Conservation (phyloP, 768 basidiomycete species). For the Kwoniella dejecticola region DNA sequence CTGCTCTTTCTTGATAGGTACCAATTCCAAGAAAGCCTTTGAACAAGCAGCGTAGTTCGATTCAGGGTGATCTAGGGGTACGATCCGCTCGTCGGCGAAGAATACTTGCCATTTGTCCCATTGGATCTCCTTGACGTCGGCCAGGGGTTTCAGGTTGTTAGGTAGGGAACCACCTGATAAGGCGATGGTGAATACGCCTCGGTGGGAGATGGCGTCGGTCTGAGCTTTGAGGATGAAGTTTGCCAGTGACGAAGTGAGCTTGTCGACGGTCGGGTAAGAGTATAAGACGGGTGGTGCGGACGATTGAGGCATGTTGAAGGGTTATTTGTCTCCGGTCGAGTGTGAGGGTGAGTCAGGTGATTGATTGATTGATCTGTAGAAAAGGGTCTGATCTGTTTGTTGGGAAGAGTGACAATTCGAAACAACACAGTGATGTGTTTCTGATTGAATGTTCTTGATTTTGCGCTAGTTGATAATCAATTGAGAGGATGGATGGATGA, state of each 20-base stretch:
- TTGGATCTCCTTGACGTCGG: constrained; percentile 65
- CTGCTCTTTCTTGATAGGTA: constrained; percentile 72
- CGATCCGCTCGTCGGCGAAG: constrained; percentile 94
- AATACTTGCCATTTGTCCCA: constrained; percentile 99
- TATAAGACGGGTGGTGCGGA: constrained; percentile 69
- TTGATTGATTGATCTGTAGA: not conserved
- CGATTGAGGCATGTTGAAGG: constrained; percentile 41
- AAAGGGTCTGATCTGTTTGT: no score
- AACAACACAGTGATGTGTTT: no score
- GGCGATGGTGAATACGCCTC: constrained; percentile 87
- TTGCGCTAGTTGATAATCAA: no score
- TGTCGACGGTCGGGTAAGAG: constrained; percentile 65
- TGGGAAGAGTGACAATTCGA: no score
- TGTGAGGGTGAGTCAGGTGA: not conserved
- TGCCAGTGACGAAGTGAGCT: constrained; percentile 70
- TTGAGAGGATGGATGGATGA: not conserved
- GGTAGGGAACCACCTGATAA: constrained; percentile 92
- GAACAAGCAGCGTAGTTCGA: constrained; percentile 83
- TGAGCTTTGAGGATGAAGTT: constrained; percentile 83
- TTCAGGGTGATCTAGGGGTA: constrained; percentile 87
- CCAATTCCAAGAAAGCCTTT: constrained; percentile 74
- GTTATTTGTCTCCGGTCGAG: not conserved
- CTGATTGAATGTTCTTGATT: no score
- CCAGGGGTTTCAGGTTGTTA: constrained; percentile 69
- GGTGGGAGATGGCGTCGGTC: constrained; percentile 82